Conservation (phyloP, 768 basidiomycete genomes). For the Boletellus ananiceps region DNA sequence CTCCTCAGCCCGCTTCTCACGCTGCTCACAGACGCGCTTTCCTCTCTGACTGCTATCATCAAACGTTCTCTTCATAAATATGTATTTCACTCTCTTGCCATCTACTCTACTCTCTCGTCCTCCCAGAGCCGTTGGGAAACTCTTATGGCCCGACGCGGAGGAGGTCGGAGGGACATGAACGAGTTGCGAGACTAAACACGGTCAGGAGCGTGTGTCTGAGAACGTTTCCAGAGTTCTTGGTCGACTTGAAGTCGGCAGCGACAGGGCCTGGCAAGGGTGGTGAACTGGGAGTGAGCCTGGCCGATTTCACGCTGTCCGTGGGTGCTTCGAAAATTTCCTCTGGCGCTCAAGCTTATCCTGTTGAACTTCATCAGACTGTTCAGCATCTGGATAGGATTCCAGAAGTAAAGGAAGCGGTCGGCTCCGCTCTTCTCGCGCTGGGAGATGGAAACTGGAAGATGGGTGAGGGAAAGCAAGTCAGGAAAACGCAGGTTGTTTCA, state of each 20-base stretch:
- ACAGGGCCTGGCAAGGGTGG: conserved; percentile 44
- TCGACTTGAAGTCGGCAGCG: conserved; percentile 67
- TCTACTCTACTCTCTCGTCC: conserved; percentile 54
- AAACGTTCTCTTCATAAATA: conserved; percentile 77
- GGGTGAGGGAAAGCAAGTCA: conserved; percentile 74
- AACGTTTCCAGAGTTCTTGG: conserved; percentile 81
- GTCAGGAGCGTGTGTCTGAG: conserved; percentile 68
- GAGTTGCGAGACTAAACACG: conserved; percentile 67
- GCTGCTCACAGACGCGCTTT: conserved; percentile 59
- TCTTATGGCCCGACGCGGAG: conserved; percentile 49
- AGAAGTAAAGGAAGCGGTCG: conserved; percentile 63
- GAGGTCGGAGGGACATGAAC: conserved; percentile 47
- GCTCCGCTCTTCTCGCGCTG: conserved; percentile 59
- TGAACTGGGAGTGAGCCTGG: conserved; percentile 60
- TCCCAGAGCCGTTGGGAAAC: conserved; percentile 66
- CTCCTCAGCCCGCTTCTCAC: conserved; percentile 62
- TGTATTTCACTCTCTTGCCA: conserved; percentile 70
- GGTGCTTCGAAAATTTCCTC: conserved; percentile 16
- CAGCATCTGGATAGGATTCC: conserved; percentile 68
- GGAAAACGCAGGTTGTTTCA: conserved; percentile 37
- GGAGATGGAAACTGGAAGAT: conserved; percentile 92
- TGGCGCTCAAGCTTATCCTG: no score
- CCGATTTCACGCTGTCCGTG: conserved; percentile 56
- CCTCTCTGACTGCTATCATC: conserved; percentile 58
- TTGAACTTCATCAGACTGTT: conserved; percentile 47